Evolutionary conservation across 2,329 filamentous ascomycete genomes (phyloP), one percentile per base, ranked within the genome.

Genomic region (Hypoxylon sp.): DNA sequence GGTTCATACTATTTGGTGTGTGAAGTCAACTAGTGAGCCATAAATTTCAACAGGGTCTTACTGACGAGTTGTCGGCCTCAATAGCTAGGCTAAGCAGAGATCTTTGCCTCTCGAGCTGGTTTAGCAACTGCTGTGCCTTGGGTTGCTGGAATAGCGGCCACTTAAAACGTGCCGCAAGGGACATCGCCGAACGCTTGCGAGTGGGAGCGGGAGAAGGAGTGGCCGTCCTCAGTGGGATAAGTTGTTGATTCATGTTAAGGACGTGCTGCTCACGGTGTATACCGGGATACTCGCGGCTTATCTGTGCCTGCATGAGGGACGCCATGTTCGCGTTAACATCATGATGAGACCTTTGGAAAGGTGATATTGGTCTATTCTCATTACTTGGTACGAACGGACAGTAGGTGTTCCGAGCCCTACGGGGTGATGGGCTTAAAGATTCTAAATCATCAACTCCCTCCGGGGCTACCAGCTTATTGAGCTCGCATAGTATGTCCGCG

Each of bases 71-170:
- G 29, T 62, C 59, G 6, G 54, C 22, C 10, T 71, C 56, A 2
- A 71, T 2, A 3, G 60, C 60, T 6, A 71, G 22, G 26, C n/a
- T 59, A 0, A 71, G 53, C 29, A 65, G 48, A 13, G 51, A 19
- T 22, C 55, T 69, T 14, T 65, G 63, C 11, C 31, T 59, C 52
- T 65, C 52, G 4, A 71, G 63, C 24, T 54, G 54, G 26, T 56
- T 62, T 22, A 69, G 29, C 60, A 71, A 42, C 0, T 65, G 53
- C n/a, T 69, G 52, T 10, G 63, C 69, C 22, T 68, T 68, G 19
- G 35, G 5, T 14, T 68, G 51, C 24, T 63, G 42, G 33, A 55
- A 31, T 1, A 66, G 3, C 6, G 68, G 63, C 62, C 62, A 71
- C 42, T 56, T 69, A 14, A 69, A n/a, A 14, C 58, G 55, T 9